phyloP scores from a whole-genome alignment of 257 asterid genomes.

The Scutellaria barbata region DNA sequence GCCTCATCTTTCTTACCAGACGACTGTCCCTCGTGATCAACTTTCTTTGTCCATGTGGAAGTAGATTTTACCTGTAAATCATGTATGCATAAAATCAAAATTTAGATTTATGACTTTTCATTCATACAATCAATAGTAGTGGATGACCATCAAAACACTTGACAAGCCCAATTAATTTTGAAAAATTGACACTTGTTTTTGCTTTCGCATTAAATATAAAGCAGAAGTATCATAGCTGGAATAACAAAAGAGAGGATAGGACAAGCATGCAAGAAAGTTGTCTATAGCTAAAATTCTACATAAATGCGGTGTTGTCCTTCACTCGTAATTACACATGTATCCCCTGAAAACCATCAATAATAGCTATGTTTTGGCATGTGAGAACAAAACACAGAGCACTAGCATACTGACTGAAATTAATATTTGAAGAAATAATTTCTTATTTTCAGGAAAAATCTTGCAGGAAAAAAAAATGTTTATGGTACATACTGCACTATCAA shows the following conservation, averaged over 20 bases:
- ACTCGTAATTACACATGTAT: background rate
- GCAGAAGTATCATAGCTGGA: background rate
- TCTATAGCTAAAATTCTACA: background rate
- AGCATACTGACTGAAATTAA: background rate
- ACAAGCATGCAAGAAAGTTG: background rate
- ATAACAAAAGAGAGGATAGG: background rate
- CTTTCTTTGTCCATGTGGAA: too few relatives aligned
- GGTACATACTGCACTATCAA: too few relatives aligned
- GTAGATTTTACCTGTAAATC: too few relatives aligned
- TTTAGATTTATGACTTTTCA: too few relatives aligned
- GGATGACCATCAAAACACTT: slow-evolving; percentile 18
- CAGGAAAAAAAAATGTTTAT: background rate
- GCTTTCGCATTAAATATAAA: background rate
- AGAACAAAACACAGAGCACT: background rate
- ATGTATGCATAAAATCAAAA: too few relatives aligned
- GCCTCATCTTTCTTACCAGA: too few relatives aligned
- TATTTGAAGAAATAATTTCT: slow-evolving; percentile 15
- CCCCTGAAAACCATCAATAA: too few relatives aligned
- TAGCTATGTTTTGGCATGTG: background rate
- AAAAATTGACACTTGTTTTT: background rate
- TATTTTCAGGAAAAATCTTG: slow-evolving; percentile 26
- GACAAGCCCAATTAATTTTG: slow-evolving; percentile 10
- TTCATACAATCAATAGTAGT: too few relatives aligned
- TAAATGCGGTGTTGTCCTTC: background rate
- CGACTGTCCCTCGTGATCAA: too few relatives aligned